Base-by-base conservation (phyloP, 1,139 yeast genomes). In the Pichia sp. region DNA sequence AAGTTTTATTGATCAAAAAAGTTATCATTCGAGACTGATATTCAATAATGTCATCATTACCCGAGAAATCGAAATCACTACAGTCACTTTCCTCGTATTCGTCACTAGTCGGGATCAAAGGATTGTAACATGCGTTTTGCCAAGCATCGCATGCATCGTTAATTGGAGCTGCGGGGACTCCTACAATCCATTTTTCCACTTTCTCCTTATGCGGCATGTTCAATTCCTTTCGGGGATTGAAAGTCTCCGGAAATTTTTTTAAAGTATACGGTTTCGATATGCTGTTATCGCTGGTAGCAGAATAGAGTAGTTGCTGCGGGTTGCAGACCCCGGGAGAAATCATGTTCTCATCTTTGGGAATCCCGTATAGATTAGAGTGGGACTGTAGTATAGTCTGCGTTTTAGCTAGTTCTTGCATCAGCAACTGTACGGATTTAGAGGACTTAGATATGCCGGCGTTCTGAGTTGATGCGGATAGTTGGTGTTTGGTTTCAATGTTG, bases 151-250 rank as follows among this genome's bases (percentile, higher is more conserved):
- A 34, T 21, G 41, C 61, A 18, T 59, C 61, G 21, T 61, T 59
- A 2, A 61, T 34, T 0, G 65, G 64, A 31, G 62, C 68, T 28
- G 74, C 66, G 0, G 90, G 90, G 3, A 84, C 74, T 21, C 72
- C 70, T 5, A 70, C 67, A 36, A 85, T 74, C 95, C 93, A 85
- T 7, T 66, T 69, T 42, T 71, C 70, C 0, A 85, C 85, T 61
- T 85, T 85, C 59, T 85, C 91, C 45, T 66, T 70, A 50, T 74
- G 76, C 1, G 79, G 73, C 88, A 85, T 84, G 62, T 78, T 81
- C 10, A 74, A 68, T 1, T 80, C 79, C 31, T 67, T 67, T 58
- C 87, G 71, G 5, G 91, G 89, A 55, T 83, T 74, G 61, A 84
- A 83, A 12, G 58, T 59, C 2, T 66, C 52, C 2, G 81, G 80